Evolutionary conservation across 192 early-diverging fungal species (phyloP).

Genomic region (Rhizoclosmatium sp.): DNA sequence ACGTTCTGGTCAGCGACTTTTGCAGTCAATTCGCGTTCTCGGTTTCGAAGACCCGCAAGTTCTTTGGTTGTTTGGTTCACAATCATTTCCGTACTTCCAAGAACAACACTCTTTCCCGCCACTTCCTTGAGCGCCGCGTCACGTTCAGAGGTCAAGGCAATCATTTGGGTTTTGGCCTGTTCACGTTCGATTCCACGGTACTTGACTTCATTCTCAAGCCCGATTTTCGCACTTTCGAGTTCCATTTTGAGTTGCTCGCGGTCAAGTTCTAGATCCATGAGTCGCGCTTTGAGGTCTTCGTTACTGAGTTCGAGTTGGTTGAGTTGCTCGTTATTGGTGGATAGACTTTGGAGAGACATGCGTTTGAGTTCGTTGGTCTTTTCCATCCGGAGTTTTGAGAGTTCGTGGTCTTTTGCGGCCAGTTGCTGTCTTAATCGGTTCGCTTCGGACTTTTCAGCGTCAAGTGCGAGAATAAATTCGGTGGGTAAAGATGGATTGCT

Average conservation of each 20-base stretch:
- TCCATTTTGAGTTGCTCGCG: constrained; percentile 11
- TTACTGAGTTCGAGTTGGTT: constrained; percentile 28
- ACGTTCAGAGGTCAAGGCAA: constrained; percentile 6
- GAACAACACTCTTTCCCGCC: constrained; percentile 30
- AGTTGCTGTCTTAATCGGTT: constrained; percentile 25
- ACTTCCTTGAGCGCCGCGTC: constrained; percentile 32
- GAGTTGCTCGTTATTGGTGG: constrained; percentile 11
- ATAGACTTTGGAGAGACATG: constrained; percentile 6
- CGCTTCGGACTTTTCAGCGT: constrained; percentile 31
- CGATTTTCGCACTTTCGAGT: not conserved
- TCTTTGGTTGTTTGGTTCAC: constrained; percentile 39
- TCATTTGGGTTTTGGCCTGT: constrained; percentile 16
- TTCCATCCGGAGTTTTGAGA: constrained; percentile 19
- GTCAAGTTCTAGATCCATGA: constrained; percentile 17
- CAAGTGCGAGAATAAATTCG: constrained; percentile 27
- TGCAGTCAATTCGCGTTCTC: constrained; percentile 26
- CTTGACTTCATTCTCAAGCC: constrained; percentile 31
- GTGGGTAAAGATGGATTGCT: constrained; percentile 20
- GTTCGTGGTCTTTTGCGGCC: constrained; percentile 17
- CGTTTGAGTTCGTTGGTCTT: constrained; percentile 29
- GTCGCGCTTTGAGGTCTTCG: constrained; percentile 24
- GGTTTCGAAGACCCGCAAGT: not conserved
- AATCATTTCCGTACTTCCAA: constrained; percentile 36
- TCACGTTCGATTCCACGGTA: constrained; percentile 27
- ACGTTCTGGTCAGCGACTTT: constrained; percentile 20